phyloP scores from a whole-genome alignment of 305 asterid species.

The Ajuga reptans region DNA sequence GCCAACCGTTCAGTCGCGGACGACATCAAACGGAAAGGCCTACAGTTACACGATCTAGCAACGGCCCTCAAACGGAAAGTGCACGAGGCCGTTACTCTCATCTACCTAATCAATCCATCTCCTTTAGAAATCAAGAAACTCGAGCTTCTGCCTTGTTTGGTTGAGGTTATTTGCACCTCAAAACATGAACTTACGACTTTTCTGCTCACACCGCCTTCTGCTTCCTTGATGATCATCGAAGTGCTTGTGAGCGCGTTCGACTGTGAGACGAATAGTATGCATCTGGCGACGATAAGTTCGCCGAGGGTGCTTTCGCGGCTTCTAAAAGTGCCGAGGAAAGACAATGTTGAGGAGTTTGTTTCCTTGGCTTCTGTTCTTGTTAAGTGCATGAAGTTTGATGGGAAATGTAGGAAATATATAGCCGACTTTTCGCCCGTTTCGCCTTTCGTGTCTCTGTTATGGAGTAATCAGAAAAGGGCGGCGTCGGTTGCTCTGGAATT shows the following conservation, averaged over 20 bases:
- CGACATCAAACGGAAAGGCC: slow-evolving; percentile 66
- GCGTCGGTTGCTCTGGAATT: slow-evolving; percentile 50
- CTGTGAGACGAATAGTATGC: slow-evolving; percentile 50
- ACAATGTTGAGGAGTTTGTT: slow-evolving; percentile 55
- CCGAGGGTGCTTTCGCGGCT: slow-evolving; percentile 63
- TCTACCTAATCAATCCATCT: slow-evolving; percentile 68
- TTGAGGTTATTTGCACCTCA: slow-evolving; percentile 67
- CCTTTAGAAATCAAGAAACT: slow-evolving; percentile 67
- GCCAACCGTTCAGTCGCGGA: slow-evolving; percentile 51
- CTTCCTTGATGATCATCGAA: slow-evolving; percentile 79
- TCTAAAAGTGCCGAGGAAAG: slow-evolving; percentile 56
- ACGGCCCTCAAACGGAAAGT: slow-evolving; percentile 69
- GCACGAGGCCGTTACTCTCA: slow-evolving; percentile 70
- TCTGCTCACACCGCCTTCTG: slow-evolving; percentile 62
- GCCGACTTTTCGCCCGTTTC: slow-evolving; percentile 41
- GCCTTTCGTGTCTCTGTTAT: slow-evolving; percentile 50
- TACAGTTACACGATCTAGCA: slow-evolving; percentile 63
- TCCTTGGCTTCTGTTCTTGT: slow-evolving; percentile 76
- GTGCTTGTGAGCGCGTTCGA: slow-evolving; percentile 63
- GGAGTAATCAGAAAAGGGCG: slow-evolving; percentile 62
- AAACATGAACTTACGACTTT: slow-evolving; percentile 35
- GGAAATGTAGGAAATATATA: slow-evolving; percentile 55
- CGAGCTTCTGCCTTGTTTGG: slow-evolving; percentile 66
- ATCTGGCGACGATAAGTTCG: slow-evolving; percentile 62
- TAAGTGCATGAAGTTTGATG: slow-evolving; percentile 70